phyloP scores from a whole-genome alignment of 140 eudicot species.

The Erigeron philadelphicus region DNA sequence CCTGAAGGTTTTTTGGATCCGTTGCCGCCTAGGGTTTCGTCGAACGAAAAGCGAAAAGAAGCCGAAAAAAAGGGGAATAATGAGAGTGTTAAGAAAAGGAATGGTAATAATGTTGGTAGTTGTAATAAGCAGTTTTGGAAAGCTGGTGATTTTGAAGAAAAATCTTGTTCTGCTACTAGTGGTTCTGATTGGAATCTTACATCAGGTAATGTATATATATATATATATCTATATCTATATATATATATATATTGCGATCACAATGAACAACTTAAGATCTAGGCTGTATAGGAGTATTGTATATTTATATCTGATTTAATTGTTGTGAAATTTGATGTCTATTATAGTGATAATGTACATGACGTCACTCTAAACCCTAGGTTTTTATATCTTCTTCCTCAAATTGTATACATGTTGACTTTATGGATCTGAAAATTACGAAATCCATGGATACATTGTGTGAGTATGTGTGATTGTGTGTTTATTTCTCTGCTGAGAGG shows the following conservation, averaged over 20 bases:
- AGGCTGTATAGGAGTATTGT: background rate
- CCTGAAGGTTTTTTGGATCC: constrained; percentile 6
- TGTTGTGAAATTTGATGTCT: constrained; percentile 8
- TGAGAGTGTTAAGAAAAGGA: background rate
- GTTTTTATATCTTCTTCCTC: background rate
- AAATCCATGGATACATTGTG: background rate
- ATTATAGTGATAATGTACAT: constrained; percentile 15
- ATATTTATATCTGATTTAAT: background rate
- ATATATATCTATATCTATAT: too few species aligned
- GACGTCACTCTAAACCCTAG: constrained; percentile 25
- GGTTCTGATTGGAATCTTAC: constrained; percentile 23
- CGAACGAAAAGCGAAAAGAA: background rate
- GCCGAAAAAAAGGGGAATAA: too few species aligned
- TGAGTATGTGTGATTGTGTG: constrained; percentile 10
- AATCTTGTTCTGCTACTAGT: constrained; percentile 21
- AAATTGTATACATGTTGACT: constrained; percentile 21
- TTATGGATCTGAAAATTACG: constrained; percentile 2
- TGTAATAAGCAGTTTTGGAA: constrained; percentile 43
- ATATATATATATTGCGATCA: too few species aligned
- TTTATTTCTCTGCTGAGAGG: too few species aligned
- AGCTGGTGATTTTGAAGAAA: constrained; percentile 47
- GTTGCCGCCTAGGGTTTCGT: background rate
- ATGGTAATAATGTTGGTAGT: background rate
- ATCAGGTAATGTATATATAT: constrained; percentile 24
- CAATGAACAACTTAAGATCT: constrained; percentile 6